Base-by-base conservation (phyloP, 805 yeast species). In the Pichia gijzeniarum region DNA sequence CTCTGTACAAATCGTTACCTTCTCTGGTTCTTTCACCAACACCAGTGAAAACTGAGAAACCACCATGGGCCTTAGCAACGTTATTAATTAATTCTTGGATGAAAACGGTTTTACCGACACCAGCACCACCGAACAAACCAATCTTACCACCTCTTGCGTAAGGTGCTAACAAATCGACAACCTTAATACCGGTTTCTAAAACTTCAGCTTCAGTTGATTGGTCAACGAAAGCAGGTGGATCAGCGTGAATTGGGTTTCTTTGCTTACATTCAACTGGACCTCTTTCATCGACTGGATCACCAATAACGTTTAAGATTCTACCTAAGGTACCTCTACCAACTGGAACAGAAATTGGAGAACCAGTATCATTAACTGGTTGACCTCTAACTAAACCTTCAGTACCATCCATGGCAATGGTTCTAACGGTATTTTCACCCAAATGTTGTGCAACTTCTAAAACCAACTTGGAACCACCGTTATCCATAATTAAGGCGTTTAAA, bases 101-200 rank as follows among this genome's bases (percentile, higher is more conserved):
- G 78, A 91, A 91, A 56, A 91, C 99, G 74, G 99, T 91, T 77
- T 91, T 91, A 78, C 99, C 99, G 86, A 91, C 99, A 91, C 99
- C 99, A 74, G 99, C 99, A 91, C 99, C 99, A 80, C 99, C 99
- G 85, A 91, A 91, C 69, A 91, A 83, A 84, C 99, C 99, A 88
- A 91, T 91, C 84, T 91, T 91, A 87, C 99, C 99, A 87, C 99
- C 99, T 87, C 97, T 89, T 70, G 99, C 98, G 80, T 91, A 91
- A 63, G 99, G 99, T 62, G 99, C 99, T 61, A 91, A 82, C 69
- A 91, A 80, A 72, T 91, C 99, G 77, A 91, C 99, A 73, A 91
- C 99, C 82, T 91, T 91, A 72, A 91, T 91, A 88, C 99, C 97
- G 58, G 99, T 91, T 79, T 90, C 99, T 69, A 93, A 82, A 65